Base-by-base conservation (phyloP, 192 early-diverging fungal genomes). In the Podila verticillata region DNA sequence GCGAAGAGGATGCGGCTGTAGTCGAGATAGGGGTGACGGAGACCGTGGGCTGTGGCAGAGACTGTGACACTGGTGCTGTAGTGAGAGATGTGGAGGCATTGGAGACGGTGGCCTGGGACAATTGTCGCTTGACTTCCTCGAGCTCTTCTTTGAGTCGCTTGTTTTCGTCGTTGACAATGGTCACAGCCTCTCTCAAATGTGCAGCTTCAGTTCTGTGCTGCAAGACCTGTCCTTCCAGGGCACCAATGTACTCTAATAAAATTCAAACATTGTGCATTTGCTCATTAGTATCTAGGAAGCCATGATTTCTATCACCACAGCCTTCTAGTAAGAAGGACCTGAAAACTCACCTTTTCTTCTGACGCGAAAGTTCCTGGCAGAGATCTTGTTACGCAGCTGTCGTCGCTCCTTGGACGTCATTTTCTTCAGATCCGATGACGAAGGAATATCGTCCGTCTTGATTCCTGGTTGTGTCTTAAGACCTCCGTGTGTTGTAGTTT, bases 341-440 rank as follows among this genome's bases (percentile, higher is more conserved):
- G 28, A 30, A 28, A 2, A 39, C 63, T 61, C 66, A 90, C 86
- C 94, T 82, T 96, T 96, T 85, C 93, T 87, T 39, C 95, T 84
- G 65, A 91, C 87, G 31, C 95, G 84, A 68, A 96, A 96, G 84
- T 94, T 94, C 63, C 94, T 85, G 13, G 95, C 95, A 7, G 92
- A 93, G 39, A 96, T 93, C 73, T 96, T 96, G 86, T 96, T 96
- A 61, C 95, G 87, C 75, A 95, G 84, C 82, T 93, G 93, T 24
- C 95, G 83, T 17, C 93, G 85, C 81, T 96, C 92, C 82, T 92
- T 94, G 8, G 91, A 88, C 19, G 89, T 82, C 81, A 95, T 83
- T 32, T 83, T 84, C 61, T 90, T 91, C 66, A 90, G 61, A 51
- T 92, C 89, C 24, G 84, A 62, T 0, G 68, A 63, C 7, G 75